These are phyloP conservation scores for Botryotinia calthae DNA, from an alignment of 2,329 filamentous ascomycete species.

Conservation along the genomic window DNA sequence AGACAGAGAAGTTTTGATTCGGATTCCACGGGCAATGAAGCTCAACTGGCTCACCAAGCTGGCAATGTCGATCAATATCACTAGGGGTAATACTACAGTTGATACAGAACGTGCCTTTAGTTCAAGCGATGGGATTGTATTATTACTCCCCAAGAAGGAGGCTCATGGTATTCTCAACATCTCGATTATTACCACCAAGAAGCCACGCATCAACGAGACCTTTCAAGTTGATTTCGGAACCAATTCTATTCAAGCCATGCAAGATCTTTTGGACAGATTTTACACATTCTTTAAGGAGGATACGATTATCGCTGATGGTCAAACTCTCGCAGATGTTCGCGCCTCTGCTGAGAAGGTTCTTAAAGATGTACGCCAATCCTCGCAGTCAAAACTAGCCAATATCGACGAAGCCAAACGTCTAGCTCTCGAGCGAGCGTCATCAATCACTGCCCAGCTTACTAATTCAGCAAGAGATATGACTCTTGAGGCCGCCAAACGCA, in stretches of 20 bases:
- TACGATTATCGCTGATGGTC: slow-evolving; percentile 23
- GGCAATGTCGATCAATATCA: slow-evolving; percentile 55
- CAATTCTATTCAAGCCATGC: slow-evolving; percentile 29
- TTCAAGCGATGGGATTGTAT: slow-evolving; percentile 37
- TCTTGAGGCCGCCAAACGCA: slow-evolving; percentile 34
- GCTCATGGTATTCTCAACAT: slow-evolving; percentile 58
- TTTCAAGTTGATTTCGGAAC: slow-evolving; percentile 59
- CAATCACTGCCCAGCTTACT: slow-evolving; percentile 27
- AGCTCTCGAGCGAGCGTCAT: slow-evolving; percentile 29
- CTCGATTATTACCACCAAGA: slow-evolving; percentile 55
- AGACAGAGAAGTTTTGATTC: slow-evolving; percentile 53
- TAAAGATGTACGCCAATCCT: slow-evolving; percentile 27
- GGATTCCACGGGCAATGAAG: slow-evolving; percentile 51
- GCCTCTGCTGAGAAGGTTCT: slow-evolving; percentile 27
- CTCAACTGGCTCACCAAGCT: slow-evolving; percentile 55
- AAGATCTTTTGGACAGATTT: slow-evolving; percentile 32
- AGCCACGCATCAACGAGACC: slow-evolving; percentile 59
- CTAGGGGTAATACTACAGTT: slow-evolving; percentile 48
- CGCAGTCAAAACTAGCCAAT: slow-evolving; percentile 27
- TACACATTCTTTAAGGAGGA: slow-evolving; percentile 31
- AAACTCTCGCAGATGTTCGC: slow-evolving; percentile 26
- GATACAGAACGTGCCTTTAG: slow-evolving; percentile 45
- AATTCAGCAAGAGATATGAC: slow-evolving; percentile 31
- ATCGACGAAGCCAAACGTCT: slow-evolving; percentile 29
- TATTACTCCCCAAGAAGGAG: slow-evolving; percentile 52